Conservation (phyloP, 2,329 filamentous ascomycete genomes). For the Escovopsis sp. region DNA sequence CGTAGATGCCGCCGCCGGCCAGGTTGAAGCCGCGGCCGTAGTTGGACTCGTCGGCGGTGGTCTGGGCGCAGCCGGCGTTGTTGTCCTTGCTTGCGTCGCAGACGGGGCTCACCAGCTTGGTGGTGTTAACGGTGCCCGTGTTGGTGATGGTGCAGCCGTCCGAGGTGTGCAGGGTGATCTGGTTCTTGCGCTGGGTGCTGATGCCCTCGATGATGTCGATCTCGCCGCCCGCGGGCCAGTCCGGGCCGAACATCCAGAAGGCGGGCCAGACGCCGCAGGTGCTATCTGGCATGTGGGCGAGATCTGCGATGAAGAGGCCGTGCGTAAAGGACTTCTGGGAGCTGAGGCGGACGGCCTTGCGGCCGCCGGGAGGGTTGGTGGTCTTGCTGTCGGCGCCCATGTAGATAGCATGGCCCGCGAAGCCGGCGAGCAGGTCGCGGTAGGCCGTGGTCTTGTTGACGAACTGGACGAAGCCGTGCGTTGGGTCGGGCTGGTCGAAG, state of each 20-base stretch:
- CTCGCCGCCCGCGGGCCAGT: conserved; percentile 58
- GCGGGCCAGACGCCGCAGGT: conserved; percentile 65
- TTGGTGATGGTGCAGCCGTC: conserved; percentile 42
- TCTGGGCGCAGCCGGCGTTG: conserved; percentile 45
- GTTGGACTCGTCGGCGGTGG: conserved; percentile 33
- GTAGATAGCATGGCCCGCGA: conserved; percentile 41
- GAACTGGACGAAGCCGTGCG: conserved; percentile 61
- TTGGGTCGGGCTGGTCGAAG: conserved; percentile 49
- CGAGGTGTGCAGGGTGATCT: conserved; percentile 54
- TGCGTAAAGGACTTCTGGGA: conserved; percentile 52
- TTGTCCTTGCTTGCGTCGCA: conserved; percentile 38
- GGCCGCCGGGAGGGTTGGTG: conserved; percentile 40
- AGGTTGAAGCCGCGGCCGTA: conserved; percentile 61
- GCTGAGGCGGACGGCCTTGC: conserved; percentile 54
- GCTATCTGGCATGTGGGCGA: conserved; percentile 61
- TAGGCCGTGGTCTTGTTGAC: conserved; percentile 44
- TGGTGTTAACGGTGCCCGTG: conserved; percentile 30
- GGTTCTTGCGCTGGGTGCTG: conserved; percentile 43
- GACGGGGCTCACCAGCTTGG: conserved; percentile 32
- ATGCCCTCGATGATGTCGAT: conserved; percentile 74
- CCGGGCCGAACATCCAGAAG: conserved; percentile 51
- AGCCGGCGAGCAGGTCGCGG: conserved; percentile 41
- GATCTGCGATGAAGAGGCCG: conserved; percentile 59
- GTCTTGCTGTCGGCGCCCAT: conserved; percentile 56
- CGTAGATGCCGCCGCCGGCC: conserved; percentile 55